These are phyloP conservation scores for Ogataea nonfermentans DNA, from an alignment of 805 yeast species.

Conservation along the genomic window DNA sequence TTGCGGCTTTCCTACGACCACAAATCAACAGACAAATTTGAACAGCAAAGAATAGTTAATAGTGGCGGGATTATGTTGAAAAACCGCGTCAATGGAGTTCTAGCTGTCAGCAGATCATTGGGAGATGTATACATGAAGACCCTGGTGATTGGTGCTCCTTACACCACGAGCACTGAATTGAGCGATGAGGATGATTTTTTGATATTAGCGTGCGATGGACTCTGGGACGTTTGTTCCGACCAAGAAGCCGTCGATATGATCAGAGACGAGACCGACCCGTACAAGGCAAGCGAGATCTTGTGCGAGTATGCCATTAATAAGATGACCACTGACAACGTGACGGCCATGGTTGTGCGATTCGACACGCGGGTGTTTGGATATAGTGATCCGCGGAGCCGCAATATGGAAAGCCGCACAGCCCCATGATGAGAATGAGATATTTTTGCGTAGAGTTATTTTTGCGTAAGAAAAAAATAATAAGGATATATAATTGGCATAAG, in stretches of 20 bases:
- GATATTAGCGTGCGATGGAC: conserved; percentile 92
- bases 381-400: conserved; percentile 3
- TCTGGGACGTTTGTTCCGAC: conserved; percentile 93
- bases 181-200: conserved; percentile 67
- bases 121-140: conserved; percentile 94
- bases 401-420: conserved; percentile 6
- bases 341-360: conserved; percentile 81
- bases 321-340: conserved; percentile 85
- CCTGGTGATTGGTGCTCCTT: conserved; percentile 85
- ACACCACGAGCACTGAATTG: conserved; percentile 83
- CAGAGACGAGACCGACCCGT: conserved; percentile 52
- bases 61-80: conserved; percentile 88
- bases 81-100: conserved; percentile 90
- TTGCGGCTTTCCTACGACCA: conserved; percentile 87
- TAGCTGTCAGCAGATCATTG: conserved; percentile 89
- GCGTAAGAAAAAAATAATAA: conserved; percentile 1
- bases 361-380: conserved; percentile 43
- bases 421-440: conserved; percentile 6
- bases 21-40: conserved; percentile 80
- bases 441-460: conserved; percentile 8
- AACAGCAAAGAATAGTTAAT: conserved; percentile 68
- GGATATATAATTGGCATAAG: background rate
- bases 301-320: conserved; percentile 73
- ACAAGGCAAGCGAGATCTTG: conserved; percentile 62
- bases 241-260: conserved; percentile 78